Percentiles rank a stretch among this genome's conserved stretches.
These are phyloP conservation scores for Fusarium fujikuroi DNA, from an alignment of 2,329 filamentous ascomycete species.

Conservation along the genomic window DNA sequence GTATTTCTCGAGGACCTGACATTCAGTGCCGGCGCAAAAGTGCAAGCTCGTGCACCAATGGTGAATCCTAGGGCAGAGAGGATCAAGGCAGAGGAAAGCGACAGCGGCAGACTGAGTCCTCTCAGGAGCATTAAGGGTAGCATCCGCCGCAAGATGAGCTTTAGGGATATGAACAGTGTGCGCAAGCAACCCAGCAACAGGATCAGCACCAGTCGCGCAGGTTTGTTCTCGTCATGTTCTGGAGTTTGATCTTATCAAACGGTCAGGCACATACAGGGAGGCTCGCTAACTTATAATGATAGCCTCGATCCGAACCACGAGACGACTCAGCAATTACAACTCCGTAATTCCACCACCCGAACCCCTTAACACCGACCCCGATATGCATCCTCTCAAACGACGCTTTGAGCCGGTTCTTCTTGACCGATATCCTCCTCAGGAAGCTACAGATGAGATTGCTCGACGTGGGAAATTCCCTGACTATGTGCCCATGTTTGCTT, in stretches of 20 bases:
- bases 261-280: neutral
- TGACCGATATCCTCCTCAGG: constrained; percentile 90
- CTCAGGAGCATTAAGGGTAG: constrained; percentile 78
- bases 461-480: constrained; percentile 90
- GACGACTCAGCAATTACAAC: constrained; percentile 95
- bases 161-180: constrained; percentile 93
- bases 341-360: constrained; percentile 96
- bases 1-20: constrained; percentile 92
- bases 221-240: constrained; percentile 30
- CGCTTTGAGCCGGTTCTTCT: constrained; percentile 96
- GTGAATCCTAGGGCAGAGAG: constrained; percentile 84
- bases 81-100: constrained; percentile 78
- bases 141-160: constrained; percentile 90
- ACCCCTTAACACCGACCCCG: constrained; percentile 85
- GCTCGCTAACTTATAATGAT: constrained; percentile 44
- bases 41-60: constrained; percentile 75
- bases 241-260: neutral
- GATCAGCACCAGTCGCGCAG: constrained; percentile 58
- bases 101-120: constrained; percentile 65
- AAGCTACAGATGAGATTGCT: constrained; percentile 81
- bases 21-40: constrained; percentile 84
- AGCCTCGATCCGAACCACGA: constrained; percentile 80
- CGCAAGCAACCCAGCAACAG: constrained; percentile 85
- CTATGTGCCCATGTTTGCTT: constrained; percentile 99
- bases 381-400: constrained; percentile 95